A percentile compares a stretch with the other conserved stretches of the same genome.
Evolutionary conservation across 2,329 filamentous ascomycete genomes (phyloP).

Genomic region (Colletotrichum incanum): DNA sequence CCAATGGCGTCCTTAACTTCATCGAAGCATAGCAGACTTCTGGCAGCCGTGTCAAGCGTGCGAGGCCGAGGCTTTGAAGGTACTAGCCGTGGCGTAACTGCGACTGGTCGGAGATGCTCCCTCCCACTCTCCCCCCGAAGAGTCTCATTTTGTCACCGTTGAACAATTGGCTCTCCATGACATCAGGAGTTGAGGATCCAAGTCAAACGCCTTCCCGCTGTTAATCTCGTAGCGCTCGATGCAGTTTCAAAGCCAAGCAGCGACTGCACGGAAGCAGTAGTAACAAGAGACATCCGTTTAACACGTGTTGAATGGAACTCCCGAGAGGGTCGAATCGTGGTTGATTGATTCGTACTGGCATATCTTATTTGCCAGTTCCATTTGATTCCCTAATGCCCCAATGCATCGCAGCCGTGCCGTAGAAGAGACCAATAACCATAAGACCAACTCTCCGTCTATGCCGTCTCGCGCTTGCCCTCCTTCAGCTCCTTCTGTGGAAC

Average conservation of each 20-base stretch:
- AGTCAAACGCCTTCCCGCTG: neutral
- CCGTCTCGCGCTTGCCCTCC: slow-evolving; percentile 93
- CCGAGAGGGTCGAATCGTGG: slow-evolving; percentile 18
- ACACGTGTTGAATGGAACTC: neutral
- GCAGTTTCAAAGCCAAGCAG: neutral
- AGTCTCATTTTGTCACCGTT: neutral
- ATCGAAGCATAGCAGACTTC: neutral
- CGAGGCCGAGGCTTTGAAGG: neutral
- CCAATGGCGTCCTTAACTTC: neutral
- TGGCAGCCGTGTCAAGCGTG: neutral
- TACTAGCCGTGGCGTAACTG: neutral
- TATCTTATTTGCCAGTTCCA: slow-evolving; percentile 23
- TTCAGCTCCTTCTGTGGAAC: slow-evolving; percentile 89
- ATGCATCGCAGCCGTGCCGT: slow-evolving; percentile 33
- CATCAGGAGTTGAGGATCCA: no score
- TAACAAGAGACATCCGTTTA: neutral
- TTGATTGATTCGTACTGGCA: slow-evolving; percentile 39
- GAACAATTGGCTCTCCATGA: neutral
- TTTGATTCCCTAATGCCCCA: slow-evolving; percentile 29
- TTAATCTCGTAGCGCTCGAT: no score
- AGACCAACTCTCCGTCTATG: slow-evolving; percentile 64
- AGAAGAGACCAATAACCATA: slow-evolving; percentile 36
- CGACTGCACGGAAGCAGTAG: neutral
- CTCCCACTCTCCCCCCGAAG: neutral
- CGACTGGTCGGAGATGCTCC: neutral